Evolutionary conservation across 768 basidiomycete genomes (phyloP), one percentile per base, ranked within the genome.

Genomic region (Hypholoma sublateritium): DNA sequence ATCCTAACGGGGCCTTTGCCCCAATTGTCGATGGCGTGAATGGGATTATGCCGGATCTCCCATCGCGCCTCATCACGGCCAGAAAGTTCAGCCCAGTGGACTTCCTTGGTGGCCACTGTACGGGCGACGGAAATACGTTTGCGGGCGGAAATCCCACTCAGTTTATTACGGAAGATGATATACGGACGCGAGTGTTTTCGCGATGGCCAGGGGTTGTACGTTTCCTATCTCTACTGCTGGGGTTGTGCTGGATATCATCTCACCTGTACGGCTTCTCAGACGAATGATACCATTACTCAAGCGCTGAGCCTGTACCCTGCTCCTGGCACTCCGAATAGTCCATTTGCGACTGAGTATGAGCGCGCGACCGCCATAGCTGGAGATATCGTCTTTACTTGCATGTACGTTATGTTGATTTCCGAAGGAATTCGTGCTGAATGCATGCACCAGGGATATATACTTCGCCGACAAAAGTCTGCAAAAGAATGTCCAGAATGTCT

Each of bases 61-160:
- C 76, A 3, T 77, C 77, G 0, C 66, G 56, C 41, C 67, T 77
- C 5, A 67, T 66, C n/a, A 57, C 61, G 19, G 67, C 32, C 39
- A 67, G 41, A 4, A 63, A 49, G 64, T 70, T 70, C 41, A 56
- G 69, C 0, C 60, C 62, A 16, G 58, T 80, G 3, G 78, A 79
- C 0, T 76, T 78, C 57, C 76, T 79, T 12, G 65, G 73, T 45
- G 78, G 79, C 5, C 77, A 78, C 55, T 77, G 76, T 52, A 74
- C 75, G 0, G 75, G 75, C 16, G 77, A 79, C 52, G 75, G 77
- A 5, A 72, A 69, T 32, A 75, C 75, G 4, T 78, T 78, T 53
- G 74, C 71, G 5, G 71, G 65, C 13, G 74, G 73, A 13, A 65
- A 62, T 22, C 76, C 78, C 0, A 62, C 62, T 4, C 67, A 75